Conservation (phyloP, 768 basidiomycete genomes). For the Boletus rubescentipes region DNA sequence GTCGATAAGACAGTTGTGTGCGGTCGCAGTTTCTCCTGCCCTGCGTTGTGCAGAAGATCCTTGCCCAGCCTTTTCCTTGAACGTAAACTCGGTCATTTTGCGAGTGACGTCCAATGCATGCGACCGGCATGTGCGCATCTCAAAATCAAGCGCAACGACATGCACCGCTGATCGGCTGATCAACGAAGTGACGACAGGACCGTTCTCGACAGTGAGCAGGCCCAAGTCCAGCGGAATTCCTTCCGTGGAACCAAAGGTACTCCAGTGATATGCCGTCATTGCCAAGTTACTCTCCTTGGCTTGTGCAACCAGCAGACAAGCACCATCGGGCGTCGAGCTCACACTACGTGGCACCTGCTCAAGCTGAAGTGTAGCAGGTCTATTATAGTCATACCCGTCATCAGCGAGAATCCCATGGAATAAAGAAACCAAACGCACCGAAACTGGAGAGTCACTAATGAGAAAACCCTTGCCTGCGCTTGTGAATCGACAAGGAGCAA, state of each 20-base stretch:
- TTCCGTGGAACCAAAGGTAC: constrained; percentile 50
- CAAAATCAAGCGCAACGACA: constrained; percentile 40
- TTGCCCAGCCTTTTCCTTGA: constrained; percentile 42
- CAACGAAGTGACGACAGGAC: constrained; percentile 44
- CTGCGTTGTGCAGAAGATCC: constrained; percentile 9
- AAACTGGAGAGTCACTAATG: constrained; percentile 47
- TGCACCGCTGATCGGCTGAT: constrained; percentile 42
- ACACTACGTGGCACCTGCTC: constrained; percentile 28
- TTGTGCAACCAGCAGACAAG: constrained; percentile 46
- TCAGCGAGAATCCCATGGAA: background rate
- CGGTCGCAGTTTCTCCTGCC: constrained; percentile 14
- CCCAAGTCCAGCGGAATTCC: constrained; percentile 44
- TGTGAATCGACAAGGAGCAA: constrained; percentile 47
- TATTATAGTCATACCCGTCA: constrained; percentile 16
- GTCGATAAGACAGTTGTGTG: constrained; percentile 53
- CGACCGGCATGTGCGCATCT: constrained; percentile 37
- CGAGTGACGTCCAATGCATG: constrained; percentile 51
- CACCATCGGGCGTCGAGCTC: constrained; percentile 53
- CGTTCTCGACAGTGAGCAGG: constrained; percentile 18
- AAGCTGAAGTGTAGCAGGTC: constrained; percentile 47
- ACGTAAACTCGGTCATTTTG: constrained; percentile 55
- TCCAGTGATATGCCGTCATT: constrained; percentile 52
- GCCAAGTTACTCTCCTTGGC: constrained; percentile 6
- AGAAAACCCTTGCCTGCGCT: constrained; percentile 48
- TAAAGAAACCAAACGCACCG: background rate